phyloP scores from a whole-genome alignment of 2,329 filamentous ascomycete species.

The Aspergillus sergii region DNA sequence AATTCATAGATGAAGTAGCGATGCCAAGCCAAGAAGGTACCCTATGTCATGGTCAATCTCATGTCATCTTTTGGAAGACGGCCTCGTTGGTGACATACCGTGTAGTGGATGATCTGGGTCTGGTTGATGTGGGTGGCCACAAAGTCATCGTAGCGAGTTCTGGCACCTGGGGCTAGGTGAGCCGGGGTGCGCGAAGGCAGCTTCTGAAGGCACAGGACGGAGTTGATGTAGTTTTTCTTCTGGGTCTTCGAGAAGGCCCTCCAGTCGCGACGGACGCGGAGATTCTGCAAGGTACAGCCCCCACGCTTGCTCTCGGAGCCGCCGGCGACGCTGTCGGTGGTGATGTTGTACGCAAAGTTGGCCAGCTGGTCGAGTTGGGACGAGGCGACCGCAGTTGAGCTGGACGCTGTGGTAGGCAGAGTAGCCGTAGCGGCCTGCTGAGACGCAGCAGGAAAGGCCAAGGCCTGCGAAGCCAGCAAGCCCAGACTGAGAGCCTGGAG shows the following conservation, averaged over 20 bases:
- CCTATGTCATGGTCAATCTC: slow-evolving; percentile 13
- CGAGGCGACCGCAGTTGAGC: slow-evolving; percentile 12
- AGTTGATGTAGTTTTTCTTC: slow-evolving; percentile 47
- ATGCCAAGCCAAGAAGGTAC: slow-evolving; percentile 39
- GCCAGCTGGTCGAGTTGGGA: slow-evolving; percentile 20
- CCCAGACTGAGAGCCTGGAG: slow-evolving; percentile 18
- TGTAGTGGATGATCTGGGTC: slow-evolving; percentile 48
- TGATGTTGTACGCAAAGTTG: slow-evolving; percentile 17
- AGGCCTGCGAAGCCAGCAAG: slow-evolving; percentile 16
- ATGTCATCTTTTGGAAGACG: neutral
- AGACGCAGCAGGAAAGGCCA: slow-evolving; percentile 16
- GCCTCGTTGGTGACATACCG: slow-evolving; percentile 21
- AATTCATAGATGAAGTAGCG: slow-evolving; percentile 35
- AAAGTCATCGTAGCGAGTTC: slow-evolving; percentile 55
- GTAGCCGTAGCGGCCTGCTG: slow-evolving; percentile 1
- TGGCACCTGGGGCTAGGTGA: slow-evolving; percentile 45
- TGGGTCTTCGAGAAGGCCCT: slow-evolving; percentile 35
- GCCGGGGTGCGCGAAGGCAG: slow-evolving; percentile 40
- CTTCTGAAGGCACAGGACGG: slow-evolving; percentile 49
- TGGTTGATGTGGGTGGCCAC: slow-evolving; percentile 53
- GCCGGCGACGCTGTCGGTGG: slow-evolving; percentile 10
- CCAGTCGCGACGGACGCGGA: slow-evolving; percentile 32
- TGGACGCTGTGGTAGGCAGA: slow-evolving; percentile 10
- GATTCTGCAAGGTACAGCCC: slow-evolving; percentile 17
- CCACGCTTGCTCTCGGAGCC: slow-evolving; percentile 6